Conservation (phyloP, 2,329 filamentous ascomycete species). For the Diaporthe ilicicola region DNA sequence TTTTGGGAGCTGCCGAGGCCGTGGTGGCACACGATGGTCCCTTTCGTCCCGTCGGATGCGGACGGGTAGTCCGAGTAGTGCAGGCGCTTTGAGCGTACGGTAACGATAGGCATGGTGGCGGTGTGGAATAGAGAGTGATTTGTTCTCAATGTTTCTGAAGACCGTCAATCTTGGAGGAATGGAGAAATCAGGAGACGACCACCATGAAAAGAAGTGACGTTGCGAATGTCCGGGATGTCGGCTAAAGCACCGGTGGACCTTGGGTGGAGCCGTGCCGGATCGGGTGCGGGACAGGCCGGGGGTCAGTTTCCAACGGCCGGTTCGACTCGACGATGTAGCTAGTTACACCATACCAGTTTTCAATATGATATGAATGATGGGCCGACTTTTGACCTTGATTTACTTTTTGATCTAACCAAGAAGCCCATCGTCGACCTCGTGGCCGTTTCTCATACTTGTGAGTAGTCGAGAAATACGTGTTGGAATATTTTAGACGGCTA, state of each 20-base stretch:
- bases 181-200: background rate
- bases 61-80: constrained; percentile 26
- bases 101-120: constrained; percentile 16
- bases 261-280: constrained; percentile 5
- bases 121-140: too few species aligned
- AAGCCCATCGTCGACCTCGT: too few species aligned
- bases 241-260: constrained; percentile 21
- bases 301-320: background rate
- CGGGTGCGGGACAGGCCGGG: constrained; percentile 1
- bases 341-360: background rate
- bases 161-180: background rate
- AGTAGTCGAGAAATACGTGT: too few species aligned
- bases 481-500: too few species aligned
- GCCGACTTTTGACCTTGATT: too few species aligned
- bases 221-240: background rate
- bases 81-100: constrained; percentile 12
- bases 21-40: constrained; percentile 29
- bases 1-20: constrained; percentile 29
- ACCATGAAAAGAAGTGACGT: background rate
- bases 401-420: too few species aligned
- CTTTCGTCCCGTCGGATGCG: background rate
- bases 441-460: too few species aligned
- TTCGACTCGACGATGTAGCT: background rate
- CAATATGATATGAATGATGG: background rate
- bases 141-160: too few species aligned